A percentile compares a stretch with the other conserved stretches of the same genome.
Conservation (phyloP, 345 rosid species). For the Excoecaria cochinchinensis region DNA sequence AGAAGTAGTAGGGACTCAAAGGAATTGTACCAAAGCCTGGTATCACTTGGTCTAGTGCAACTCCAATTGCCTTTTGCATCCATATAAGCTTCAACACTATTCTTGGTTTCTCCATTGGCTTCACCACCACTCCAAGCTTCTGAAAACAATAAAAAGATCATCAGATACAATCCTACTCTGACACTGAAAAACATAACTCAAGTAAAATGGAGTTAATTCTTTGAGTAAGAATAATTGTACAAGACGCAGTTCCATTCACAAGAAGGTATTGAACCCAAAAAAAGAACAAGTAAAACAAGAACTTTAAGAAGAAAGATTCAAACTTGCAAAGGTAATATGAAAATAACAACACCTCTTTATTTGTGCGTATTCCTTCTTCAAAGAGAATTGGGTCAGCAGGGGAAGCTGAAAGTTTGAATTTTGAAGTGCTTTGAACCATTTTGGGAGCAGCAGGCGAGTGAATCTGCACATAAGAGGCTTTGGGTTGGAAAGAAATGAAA, state of each 20-base stretch:
- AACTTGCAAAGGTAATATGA: background rate
- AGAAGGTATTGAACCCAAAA: too few species aligned
- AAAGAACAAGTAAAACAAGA: background rate
- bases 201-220: background rate
- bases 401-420: constrained; percentile 29
- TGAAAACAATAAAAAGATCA: constrained; percentile 7
- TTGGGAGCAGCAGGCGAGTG: constrained; percentile 21
- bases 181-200: background rate
- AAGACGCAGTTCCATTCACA: too few species aligned
- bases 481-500: constrained; percentile 16
- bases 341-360: constrained; percentile 41
- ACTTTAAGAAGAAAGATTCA: too few species aligned
- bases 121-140: constrained; percentile 76
- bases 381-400: constrained; percentile 26
- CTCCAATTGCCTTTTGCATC: constrained; percentile 85
- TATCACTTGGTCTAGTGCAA: constrained; percentile 67
- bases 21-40: constrained; percentile 80
- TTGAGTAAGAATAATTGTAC: too few species aligned
- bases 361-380: constrained; percentile 22
- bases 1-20: constrained; percentile 78
- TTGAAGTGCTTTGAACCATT: constrained; percentile 12
- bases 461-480: constrained; percentile 10
- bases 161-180: too few species aligned
- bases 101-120: constrained; percentile 71
- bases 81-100: constrained; percentile 79